Conservation (phyloP, 1,284 basidiomycete genomes). For the Ustilago xerochloae region DNA sequence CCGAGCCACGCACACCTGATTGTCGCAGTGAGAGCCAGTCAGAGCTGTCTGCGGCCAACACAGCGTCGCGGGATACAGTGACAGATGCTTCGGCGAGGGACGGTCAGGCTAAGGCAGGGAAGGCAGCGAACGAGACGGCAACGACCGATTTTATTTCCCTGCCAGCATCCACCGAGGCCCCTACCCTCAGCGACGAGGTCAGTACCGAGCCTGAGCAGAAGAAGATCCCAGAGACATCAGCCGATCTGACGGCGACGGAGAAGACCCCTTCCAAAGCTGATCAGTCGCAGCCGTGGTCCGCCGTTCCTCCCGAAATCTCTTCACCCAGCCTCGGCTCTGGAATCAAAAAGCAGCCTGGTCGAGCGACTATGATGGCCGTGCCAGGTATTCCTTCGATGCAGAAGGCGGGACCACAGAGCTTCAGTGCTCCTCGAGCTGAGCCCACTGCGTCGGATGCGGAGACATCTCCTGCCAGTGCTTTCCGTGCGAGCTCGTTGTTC, state of each 20-base stretch:
- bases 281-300: constrained; percentile 5
- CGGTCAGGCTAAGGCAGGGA: not conserved
- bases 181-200: not conserved
- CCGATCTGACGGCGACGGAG: not conserved
- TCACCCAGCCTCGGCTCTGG: constrained; percentile 26
- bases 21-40: constrained; percentile 1
- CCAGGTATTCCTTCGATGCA: constrained; percentile 61
- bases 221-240: not conserved
- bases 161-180: not conserved
- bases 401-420: constrained; percentile 54
- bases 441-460: constrained; percentile 7
- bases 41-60: not conserved
- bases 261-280: constrained; percentile 6
- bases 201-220: not conserved
- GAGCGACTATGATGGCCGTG: constrained; percentile 62
- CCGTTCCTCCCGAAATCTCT: constrained; percentile 1
- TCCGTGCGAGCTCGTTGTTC: constrained; percentile 37
- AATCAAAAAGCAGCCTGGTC: constrained; percentile 54
- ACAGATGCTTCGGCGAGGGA: not conserved
- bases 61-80: no score
- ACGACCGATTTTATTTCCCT: not conserved
- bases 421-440: constrained; percentile 42
- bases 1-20: constrained; percentile 14
- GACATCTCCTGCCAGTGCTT: constrained; percentile 26
- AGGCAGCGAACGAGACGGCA: not conserved